Conservation (phyloP, 805 yeast species). For the Komagataella ulmi region DNA sequence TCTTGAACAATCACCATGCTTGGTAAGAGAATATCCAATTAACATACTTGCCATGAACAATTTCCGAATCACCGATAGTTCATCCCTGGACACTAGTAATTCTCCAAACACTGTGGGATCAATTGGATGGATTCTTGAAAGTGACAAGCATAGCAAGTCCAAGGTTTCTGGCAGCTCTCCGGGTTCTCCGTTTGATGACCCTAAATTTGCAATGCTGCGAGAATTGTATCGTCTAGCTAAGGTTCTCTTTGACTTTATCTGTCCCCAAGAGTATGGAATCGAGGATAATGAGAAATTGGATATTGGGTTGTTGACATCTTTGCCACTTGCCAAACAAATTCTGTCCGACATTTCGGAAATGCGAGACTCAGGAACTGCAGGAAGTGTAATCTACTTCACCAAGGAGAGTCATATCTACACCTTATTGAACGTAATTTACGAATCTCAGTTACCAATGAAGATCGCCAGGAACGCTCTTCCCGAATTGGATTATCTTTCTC, state of each 20-base stretch:
- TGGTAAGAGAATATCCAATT: conserved; percentile 63
- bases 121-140: conserved; percentile 52
- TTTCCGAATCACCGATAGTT: conserved; percentile 42
- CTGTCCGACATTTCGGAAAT: conserved; percentile 68
- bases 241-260: conserved; percentile 89
- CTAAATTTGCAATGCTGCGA: conserved; percentile 65
- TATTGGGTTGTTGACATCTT: conserved; percentile 85
- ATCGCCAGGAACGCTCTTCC: conserved; percentile 92
- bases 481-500: conserved; percentile 90
- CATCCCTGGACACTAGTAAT: conserved; percentile 7
- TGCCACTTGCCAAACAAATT: conserved; percentile 87
- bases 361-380: conserved; percentile 69
- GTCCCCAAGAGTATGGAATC: conserved; percentile 98
- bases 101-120: conserved; percentile 40
- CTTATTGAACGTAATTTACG: conserved; percentile 77
- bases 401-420: conserved; percentile 97
- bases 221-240: conserved; percentile 85
- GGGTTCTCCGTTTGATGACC: conserved; percentile 56
- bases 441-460: conserved; percentile 88
- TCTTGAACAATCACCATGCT: conserved; percentile 30
- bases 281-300: conserved; percentile 91
- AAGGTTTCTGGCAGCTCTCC: conserved; percentile 13
- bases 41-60: conserved; percentile 66
- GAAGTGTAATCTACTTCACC: conserved; percentile 82
- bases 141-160: conserved; percentile 4